Evolutionary conservation across 163 green algal species (phyloP), one percentile per base, ranked within the genome.

Genomic region (Volvox carteri): DNA sequence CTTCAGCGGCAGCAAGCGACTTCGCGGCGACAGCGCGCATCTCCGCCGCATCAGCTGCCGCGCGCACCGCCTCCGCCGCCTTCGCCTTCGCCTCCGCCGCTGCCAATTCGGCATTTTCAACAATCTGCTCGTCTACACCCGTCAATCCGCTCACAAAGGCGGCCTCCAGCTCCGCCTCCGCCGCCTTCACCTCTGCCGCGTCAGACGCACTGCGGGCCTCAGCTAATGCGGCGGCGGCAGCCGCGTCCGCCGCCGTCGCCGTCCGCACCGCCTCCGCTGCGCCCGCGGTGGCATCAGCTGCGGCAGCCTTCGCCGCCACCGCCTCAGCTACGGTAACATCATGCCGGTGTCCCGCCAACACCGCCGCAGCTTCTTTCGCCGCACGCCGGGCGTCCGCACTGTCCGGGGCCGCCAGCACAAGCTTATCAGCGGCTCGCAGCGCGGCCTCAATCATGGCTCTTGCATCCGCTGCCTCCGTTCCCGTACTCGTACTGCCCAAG

Each of bases 351-450:
- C 35, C 77, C 25, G 52, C 35, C 25, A 85, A 19, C 23, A 85
- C 37, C 19, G 37, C 52, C 19, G 52, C 54, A 0, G 77, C 77
- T 18, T 73, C 77, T 2, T 11, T 25, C 7, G 77, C 77, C 4
- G 77, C 77, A 1, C 77, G 52, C 18, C 52, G 52, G 14, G 54
- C 77, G 52, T 56, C 77, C 3, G 73, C 77, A 12, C 77, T 85
- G 7, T 74, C 77, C 6, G 77, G 77, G 39, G 77, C 44, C 52
- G 77, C 52, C 35, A 46, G 37, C 2, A 85, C 77, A 3, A 85
- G 54, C 52, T 56, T 42, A 56, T 85, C 77, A 12, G 25, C 52
- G 18, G 77, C 77, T 4, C 52, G 52, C 3, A 85, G 77, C 21
- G 77, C 77, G 2, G 77, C 77, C 35, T 85, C 77, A 2, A 85